Evolutionary conservation across 345 rosid genomes (phyloP).

Genomic region (Hypericum androsaemum): DNA sequence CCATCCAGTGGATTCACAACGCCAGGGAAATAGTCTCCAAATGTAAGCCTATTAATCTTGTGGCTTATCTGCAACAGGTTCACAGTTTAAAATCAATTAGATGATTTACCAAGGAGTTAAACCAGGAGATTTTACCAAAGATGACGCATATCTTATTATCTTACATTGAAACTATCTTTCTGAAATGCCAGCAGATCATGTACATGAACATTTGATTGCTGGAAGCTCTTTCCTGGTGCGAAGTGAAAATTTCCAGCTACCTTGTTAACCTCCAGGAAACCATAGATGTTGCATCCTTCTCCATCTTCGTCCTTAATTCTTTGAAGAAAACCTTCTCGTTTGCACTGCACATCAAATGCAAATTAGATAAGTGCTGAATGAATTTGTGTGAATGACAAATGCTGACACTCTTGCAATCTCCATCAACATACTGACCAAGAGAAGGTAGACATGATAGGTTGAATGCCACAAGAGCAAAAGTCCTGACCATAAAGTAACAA

Average conservation of each 20-base stretch:
- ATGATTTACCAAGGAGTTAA: neutral
- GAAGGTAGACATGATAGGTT: neutral
- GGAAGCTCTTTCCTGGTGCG: conserved; percentile 99
- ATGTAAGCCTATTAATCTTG: conserved; percentile 67
- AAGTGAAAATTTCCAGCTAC: conserved; percentile 96
- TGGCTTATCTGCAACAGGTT: conserved; percentile 63
- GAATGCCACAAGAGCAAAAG: neutral
- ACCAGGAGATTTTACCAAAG: neutral
- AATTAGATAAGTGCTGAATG: neutral
- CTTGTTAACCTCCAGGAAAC: conserved; percentile 85
- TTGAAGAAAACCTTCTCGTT: conserved; percentile 85
- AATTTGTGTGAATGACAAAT: too few species aligned
- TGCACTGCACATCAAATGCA: conserved; percentile 46
- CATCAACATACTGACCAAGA: neutral
- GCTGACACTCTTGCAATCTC: too few species aligned
- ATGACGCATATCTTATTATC: conserved; percentile 12
- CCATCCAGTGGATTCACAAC: conserved; percentile 92
- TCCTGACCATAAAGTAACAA: neutral
- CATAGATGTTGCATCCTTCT: conserved; percentile 89
- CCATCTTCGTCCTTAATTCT: conserved; percentile 92
- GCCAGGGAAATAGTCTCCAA: conserved; percentile 85
- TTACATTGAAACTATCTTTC: conserved; percentile 79
- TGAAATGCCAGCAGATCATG: conserved; percentile 83
- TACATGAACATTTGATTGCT: conserved; percentile 72
- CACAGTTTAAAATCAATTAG: neutral